Percentiles rank a stretch among this genome's conserved stretches.
Conservation (phyloP, 2,329 filamentous ascomycete genomes). For the Cladosporium sp. region DNA sequence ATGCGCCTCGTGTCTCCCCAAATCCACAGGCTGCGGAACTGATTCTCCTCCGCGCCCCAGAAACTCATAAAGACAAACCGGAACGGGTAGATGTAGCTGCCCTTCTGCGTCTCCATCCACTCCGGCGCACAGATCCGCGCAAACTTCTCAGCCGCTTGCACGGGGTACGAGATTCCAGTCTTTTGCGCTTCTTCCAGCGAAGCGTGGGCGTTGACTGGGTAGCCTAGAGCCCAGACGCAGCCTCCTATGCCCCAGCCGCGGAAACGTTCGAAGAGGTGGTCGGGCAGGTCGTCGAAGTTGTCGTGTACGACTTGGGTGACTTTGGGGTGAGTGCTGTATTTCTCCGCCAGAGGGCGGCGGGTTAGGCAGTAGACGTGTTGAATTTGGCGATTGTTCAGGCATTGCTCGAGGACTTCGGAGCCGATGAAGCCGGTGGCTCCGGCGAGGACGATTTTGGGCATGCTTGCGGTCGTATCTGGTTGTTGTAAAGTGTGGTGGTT, state of each 20-base stretch:
- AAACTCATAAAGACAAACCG: conserved; percentile 41
- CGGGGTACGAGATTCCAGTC: conserved; percentile 30
- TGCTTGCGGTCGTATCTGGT: not conserved
- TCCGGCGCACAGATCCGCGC: conserved; percentile 17
- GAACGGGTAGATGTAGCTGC: conserved; percentile 30
- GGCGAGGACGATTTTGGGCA: conserved; percentile 58
- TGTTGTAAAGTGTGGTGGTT: not conserved
- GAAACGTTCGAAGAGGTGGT: conserved; percentile 38
- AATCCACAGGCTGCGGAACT: conserved; percentile 36
- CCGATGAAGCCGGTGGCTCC: conserved; percentile 59
- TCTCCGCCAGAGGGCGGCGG: conserved; percentile 26
- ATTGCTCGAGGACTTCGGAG: conserved; percentile 49
- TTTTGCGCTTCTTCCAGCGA: conserved; percentile 28
- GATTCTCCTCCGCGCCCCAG: conserved; percentile 37
- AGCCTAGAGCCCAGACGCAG: conserved; percentile 43
- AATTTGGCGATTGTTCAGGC: conserved; percentile 48
- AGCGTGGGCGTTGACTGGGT: conserved; percentile 21
- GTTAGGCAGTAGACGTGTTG: conserved; percentile 36
- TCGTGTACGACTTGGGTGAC: conserved; percentile 36
- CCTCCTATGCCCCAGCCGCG: conserved; percentile 38
- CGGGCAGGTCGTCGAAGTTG: conserved; percentile 52
- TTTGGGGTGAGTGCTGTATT: conserved; percentile 28
- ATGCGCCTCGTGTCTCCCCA: conserved; percentile 31
- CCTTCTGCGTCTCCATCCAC: conserved; percentile 13
- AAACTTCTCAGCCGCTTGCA: conserved; percentile 31